Evolutionary conservation across 73 alveolate species (phyloP).

Genomic region (Paramecium biaurelia): DNA sequence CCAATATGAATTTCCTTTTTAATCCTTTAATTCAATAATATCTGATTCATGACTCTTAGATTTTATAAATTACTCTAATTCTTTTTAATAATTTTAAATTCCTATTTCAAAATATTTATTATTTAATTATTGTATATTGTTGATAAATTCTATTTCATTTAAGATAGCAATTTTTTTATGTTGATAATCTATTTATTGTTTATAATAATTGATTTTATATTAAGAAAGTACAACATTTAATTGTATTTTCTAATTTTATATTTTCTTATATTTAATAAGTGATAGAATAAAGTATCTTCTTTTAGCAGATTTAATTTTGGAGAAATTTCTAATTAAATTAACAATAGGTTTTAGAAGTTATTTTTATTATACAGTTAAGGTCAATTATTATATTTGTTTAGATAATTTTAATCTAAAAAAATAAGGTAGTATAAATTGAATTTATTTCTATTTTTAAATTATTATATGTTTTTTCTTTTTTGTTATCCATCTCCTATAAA

Average conservation of each 20-base stretch:
- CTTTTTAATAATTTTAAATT: background rate
- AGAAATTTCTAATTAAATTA: background rate
- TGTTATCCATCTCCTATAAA: background rate
- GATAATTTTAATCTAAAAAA: background rate
- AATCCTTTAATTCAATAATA: background rate
- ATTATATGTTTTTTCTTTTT: background rate
- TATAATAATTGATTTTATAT: background rate
- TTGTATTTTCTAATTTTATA: background rate
- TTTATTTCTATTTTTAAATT: background rate
- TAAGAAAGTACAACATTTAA: background rate
- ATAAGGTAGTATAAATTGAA: background rate
- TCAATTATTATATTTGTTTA: background rate
- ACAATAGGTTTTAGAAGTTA: background rate
- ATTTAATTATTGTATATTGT: background rate
- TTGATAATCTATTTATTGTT: background rate
- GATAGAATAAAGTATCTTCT: background rate
- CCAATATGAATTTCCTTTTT: background rate
- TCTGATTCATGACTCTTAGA: background rate
- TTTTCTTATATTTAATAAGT: background rate
- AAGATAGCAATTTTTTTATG: background rate
- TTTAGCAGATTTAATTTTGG: background rate
- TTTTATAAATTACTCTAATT: background rate
- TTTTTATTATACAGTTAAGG: background rate
- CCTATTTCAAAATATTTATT: background rate
- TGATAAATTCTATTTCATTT: background rate